Evolutionary conservation across 2,329 filamentous ascomycete genomes (phyloP).

Genomic region (Penicillium sp.): DNA sequence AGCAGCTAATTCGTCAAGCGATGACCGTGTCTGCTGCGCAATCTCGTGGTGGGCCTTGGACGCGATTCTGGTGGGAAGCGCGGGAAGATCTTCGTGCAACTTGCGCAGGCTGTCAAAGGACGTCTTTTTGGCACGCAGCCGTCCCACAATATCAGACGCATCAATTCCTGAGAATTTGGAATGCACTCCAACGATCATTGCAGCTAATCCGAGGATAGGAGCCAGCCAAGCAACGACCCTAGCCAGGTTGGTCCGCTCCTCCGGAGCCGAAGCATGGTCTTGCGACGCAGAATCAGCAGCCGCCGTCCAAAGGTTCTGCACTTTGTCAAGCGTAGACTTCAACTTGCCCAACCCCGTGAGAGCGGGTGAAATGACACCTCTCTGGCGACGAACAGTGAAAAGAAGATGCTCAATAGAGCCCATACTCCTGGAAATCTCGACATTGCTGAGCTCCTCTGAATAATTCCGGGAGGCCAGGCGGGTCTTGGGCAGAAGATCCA

Average conservation of each 20-base stretch:
- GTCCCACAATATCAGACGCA: conserved; percentile 45
- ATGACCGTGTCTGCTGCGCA: conserved; percentile 27
- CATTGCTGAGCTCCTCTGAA: conserved; percentile 76
- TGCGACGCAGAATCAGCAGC: conserved; percentile 26
- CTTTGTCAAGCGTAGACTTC: conserved; percentile 29
- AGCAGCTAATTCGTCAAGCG: conserved; percentile 30
- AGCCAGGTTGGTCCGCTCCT: conserved; percentile 25
- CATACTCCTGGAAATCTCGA: conserved; percentile 73
- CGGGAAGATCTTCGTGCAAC: conserved; percentile 44
- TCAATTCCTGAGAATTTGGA: conserved; percentile 58
- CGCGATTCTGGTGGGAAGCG: conserved; percentile 52
- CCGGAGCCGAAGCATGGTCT: conserved; percentile 11
- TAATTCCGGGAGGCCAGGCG: conserved; percentile 67
- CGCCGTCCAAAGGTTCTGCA: conserved; percentile 34
- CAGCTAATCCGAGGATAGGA: conserved; percentile 62
- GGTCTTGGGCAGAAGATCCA: conserved; percentile 68
- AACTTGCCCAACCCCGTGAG: conserved; percentile 32
- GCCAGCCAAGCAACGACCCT: conserved; percentile 58
- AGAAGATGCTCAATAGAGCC: conserved; percentile 86
- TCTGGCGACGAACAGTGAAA: conserved; percentile 45
- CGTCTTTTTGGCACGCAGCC: conserved; percentile 51
- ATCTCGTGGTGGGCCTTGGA: conserved; percentile 31
- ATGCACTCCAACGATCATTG: conserved; percentile 63
- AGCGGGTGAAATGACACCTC: conserved; percentile 34
- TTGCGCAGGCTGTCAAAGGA: conserved; percentile 47